Evolutionary conservation across 1,284 basidiomycete genomes (phyloP), one percentile per base, ranked within the genome.

Genomic region (Rhodotorula mucilaginosa): DNA sequence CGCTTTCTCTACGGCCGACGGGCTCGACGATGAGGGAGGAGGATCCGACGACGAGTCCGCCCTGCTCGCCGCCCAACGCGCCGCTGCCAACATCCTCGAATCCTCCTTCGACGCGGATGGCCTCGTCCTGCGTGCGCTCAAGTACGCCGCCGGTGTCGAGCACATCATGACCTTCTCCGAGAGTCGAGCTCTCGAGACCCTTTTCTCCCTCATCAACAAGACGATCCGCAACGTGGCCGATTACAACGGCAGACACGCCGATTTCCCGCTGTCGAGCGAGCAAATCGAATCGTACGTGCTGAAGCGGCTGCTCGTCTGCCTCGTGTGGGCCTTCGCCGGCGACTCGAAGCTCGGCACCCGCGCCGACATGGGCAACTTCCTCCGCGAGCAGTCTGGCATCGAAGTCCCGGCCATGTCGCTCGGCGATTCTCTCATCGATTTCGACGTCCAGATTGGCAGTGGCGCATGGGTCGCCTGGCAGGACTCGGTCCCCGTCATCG

Each of bases 121-220:
- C 48, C 85, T 99, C 21, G 90, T 99, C 68, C 86, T 86, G 71
- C 84, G 86, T 16, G 92, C 94, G 1, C 85, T 98, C 52, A 84
- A 86, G 46, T 92, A 89, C 77, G 93, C 95, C 0, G 87, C 88
- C 69, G 86, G 87, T 23, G 88, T 93, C 60, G 90, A 94, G 77
- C 97, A 99, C 79, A 98, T 99, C 82, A 99, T 99, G 97, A 94
- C 97, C 82, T 98, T 97, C 83, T 98, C 96, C 1, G 82, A 84
- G 48, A 93, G 90, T 6, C 91, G 97, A 49, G 93, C 93, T 0
- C 87, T 99, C 70, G 93, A 91, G 79, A 99, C 97, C 0, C 86
- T 99, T 18, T 98, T 99, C 85, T 98, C 97, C 13, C 86, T 99
- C 59, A 83, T 99, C 82, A 98, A 98, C 86, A 98, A 97, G 83